A percentile compares a stretch with the other conserved stretches of the same genome.
phyloP scores from a whole-genome alignment of 2,329 filamentous ascomycete species.

The Cephalotrichum gorgonifer region DNA sequence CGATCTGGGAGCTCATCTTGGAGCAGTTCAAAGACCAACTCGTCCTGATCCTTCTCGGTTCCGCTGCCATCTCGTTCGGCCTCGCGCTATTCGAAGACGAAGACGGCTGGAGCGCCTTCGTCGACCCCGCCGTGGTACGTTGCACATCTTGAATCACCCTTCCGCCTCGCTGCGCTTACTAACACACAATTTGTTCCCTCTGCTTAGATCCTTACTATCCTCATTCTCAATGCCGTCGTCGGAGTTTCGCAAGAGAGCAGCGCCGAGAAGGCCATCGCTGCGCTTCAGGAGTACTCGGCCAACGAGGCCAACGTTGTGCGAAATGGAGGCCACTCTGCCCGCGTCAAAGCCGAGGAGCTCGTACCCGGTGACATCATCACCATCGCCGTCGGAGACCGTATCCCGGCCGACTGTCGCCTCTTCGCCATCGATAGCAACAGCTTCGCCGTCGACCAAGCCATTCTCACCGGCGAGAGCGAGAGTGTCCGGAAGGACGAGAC shows the following conservation, averaged over 20 bases:
- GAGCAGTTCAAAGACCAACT: slow-evolving; percentile 99
- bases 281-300: slow-evolving; percentile 96
- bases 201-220: slow-evolving; percentile 79
- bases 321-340: slow-evolving; percentile 63
- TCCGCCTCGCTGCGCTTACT: background rate
- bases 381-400: slow-evolving; percentile 80
- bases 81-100: slow-evolving; percentile 88
- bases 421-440: slow-evolving; percentile 91
- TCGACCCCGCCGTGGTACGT: slow-evolving; percentile 88
- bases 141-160: background rate
- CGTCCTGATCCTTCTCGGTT: slow-evolving; percentile 87
- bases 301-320: slow-evolving; percentile 93
- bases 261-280: slow-evolving; percentile 95
- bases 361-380: slow-evolving; percentile 90
- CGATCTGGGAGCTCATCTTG: slow-evolving; percentile 89
- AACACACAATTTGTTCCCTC: background rate
- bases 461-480: slow-evolving; percentile 94
- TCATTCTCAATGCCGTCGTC: slow-evolving; percentile 92
- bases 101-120: slow-evolving; percentile 93
- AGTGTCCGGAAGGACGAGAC: slow-evolving; percentile 78
- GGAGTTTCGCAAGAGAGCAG: slow-evolving; percentile 98
- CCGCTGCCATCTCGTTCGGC: slow-evolving; percentile 86
- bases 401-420: slow-evolving; percentile 89
- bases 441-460: slow-evolving; percentile 93
- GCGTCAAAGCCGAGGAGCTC: slow-evolving; percentile 90